A percentile compares a stretch with the other conserved stretches of the same genome.
Conservation (phyloP, 164 flowering plant genomes). For the Dillenia suffruticosa region DNA sequence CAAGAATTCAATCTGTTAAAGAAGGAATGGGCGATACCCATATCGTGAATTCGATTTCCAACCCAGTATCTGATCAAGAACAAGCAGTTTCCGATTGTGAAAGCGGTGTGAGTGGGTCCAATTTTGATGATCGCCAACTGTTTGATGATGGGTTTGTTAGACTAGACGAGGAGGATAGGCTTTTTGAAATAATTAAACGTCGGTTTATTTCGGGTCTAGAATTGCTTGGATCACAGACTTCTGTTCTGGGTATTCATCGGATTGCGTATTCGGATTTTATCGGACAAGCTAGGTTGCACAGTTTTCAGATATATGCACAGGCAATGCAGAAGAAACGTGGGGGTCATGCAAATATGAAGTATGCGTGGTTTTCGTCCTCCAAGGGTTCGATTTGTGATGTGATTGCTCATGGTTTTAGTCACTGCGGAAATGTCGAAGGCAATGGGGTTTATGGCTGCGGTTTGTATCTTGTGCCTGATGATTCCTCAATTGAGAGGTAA, state of each 20-base stretch:
- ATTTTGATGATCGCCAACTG: too few relatives aligned
- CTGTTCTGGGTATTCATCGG: too few relatives aligned
- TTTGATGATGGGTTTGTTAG: background rate
- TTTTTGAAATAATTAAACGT: slow-evolving; percentile 16
- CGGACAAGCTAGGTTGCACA: too few relatives aligned
- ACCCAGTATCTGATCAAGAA: too few relatives aligned
- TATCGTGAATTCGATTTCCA: too few relatives aligned
- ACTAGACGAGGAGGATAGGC: slow-evolving; percentile 15
- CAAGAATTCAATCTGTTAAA: too few relatives aligned
- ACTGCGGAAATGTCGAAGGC: background rate
- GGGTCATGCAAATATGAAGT: slow-evolving; percentile 19
- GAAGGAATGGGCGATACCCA: too few relatives aligned
- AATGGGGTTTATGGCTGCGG: slow-evolving; percentile 16
- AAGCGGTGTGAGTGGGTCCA: slow-evolving; percentile 11
- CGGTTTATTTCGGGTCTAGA: slow-evolving; percentile 22
- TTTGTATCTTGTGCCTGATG: slow-evolving; percentile 29
- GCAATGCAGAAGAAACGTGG: too few relatives aligned
- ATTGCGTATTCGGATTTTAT: too few relatives aligned
- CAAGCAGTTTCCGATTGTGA: slow-evolving; percentile 35
- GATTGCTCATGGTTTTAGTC: slow-evolving; percentile 30
- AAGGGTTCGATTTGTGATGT: too few relatives aligned
- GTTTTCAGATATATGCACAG: too few relatives aligned
- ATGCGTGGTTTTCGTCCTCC: slow-evolving; percentile 6
- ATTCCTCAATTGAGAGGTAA: slow-evolving; percentile 29
- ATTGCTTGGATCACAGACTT: slow-evolving; percentile 2